These are phyloP conservation scores for Ogataea allantospora DNA, from an alignment of 805 yeast species.

Conservation along the genomic window DNA sequence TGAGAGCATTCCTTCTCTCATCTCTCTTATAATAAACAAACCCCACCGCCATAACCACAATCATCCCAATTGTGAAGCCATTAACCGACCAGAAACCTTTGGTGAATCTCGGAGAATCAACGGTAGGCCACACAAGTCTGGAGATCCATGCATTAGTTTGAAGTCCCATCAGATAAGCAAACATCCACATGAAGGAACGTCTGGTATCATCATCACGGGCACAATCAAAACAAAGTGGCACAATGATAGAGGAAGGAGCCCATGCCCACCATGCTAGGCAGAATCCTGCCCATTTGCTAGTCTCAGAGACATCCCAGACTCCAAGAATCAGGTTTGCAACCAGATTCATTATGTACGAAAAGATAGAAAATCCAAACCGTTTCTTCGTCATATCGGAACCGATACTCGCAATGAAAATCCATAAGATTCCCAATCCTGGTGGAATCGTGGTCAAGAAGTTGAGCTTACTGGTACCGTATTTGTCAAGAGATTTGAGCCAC, in stretches of 20 bases:
- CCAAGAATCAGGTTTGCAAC: slow-evolving; percentile 54
- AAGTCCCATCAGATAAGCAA: slow-evolving; percentile 50
- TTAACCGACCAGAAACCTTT: slow-evolving; percentile 53
- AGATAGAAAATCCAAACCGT: slow-evolving; percentile 53
- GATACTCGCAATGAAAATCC: slow-evolving; percentile 41
- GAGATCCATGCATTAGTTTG: slow-evolving; percentile 37
- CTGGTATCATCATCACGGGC: slow-evolving; percentile 55
- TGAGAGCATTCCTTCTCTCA: slow-evolving; percentile 44
- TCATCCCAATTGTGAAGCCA: slow-evolving; percentile 36
- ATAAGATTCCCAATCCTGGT: slow-evolving; percentile 58
- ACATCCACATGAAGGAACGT: slow-evolving; percentile 55
- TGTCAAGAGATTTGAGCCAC: slow-evolving; percentile 56
- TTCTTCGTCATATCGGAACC: slow-evolving; percentile 54
- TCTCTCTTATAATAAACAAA: slow-evolving; percentile 48
- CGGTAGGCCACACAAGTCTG: slow-evolving; percentile 43
- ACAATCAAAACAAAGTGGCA: slow-evolving; percentile 53
- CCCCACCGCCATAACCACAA: slow-evolving; percentile 17
- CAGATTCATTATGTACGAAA: slow-evolving; percentile 54
- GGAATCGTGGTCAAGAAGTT: slow-evolving; percentile 54
- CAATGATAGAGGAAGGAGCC: slow-evolving; percentile 61
- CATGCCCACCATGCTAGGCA: slow-evolving; percentile 59
- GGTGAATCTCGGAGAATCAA: slow-evolving; percentile 53
- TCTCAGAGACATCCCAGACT: slow-evolving; percentile 54
- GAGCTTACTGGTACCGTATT: slow-evolving; percentile 42
- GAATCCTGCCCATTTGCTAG: slow-evolving; percentile 67